Base-by-base conservation (phyloP, 371 early-diverging fungal species). In the Mucor saturninus region DNA sequence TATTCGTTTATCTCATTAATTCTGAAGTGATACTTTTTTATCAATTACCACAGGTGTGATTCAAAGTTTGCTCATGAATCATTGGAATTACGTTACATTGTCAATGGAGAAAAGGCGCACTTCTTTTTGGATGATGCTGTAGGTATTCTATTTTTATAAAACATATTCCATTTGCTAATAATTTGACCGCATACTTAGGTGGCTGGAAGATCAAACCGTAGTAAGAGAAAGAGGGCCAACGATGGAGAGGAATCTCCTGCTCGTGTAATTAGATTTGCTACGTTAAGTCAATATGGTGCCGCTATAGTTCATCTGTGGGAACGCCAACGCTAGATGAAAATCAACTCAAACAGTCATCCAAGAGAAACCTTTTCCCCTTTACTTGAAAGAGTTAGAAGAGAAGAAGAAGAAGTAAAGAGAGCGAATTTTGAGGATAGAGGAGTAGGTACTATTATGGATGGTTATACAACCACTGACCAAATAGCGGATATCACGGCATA, bases 381-480 rank as follows among this genome's bases (percentile, higher is more conserved):
- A 7, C 7, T 55, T 1, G 38, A 54, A 54, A 26, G 10, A 13
- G 31, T 26, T 14, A 4, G 2, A 9, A 7, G 11, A 2, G 55
- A 55, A 40, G 42, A 55, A 39, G 42, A 55, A 14, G 21, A 54
- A 54, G 21, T 32, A 15, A 55, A n/a, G 14, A 38, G n/a, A 55
- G 29, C 5, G 15, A 55, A 29, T 14, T 40, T 8, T 43, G 56
- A 37, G 13, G 56, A 43, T 40, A 21, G 56, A 29, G 56, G 42
- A 4, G 29, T 14, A 3, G 30, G 42, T 28, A 56, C 56, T 40
- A 42, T 42, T 6, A 56, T 28, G 42, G 56, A 56, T 30, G 43
- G 56, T 2, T 56, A 56, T 7, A 56, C 56, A 2, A 56, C 43
- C 6, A 43, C 56, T 1, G 56, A 42, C 15, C 29, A 56, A 56